Evolutionary conservation across 2,329 filamentous ascomycete genomes (phyloP), one percentile per base, ranked within the genome.

Genomic region (Nigrospora oryzae): DNA sequence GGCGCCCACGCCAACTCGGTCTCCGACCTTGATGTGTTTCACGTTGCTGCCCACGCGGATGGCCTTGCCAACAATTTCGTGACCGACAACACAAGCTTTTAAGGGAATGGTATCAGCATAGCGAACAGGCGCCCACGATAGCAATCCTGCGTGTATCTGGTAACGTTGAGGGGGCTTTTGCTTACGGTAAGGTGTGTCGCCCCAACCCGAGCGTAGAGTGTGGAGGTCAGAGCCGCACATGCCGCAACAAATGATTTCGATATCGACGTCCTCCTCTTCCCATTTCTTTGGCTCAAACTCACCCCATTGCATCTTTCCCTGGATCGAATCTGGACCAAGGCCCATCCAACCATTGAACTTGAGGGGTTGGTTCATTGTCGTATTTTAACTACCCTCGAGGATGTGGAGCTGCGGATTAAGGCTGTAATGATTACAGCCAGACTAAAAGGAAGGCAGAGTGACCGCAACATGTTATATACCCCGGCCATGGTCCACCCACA

Each of bases 191-290:
- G 56, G 53, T 0, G 53, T 49, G 7, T 56, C 54, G 31, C 56
- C 55, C 57, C 59, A 64, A 12, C 62, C 59, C 15, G 59, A 57
- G 0, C 53, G 58, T 1, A 62, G 49, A 4, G 56, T 59, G 45
- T 65, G 73, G 14, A 77, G 66, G 50, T 78, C 74, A 37, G 69
- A 73, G 48, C 77, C 73, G 53, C 74, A 77, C 31, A 77, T 65
- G 56, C 79, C 79, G 53, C 79, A 82, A 51, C 71, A 75, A 50
- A 84, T 79, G 54, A 86, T 77, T 61, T 82, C 79, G 59, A 86
- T 75, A 52, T 86, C 82, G 53, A 86, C 71, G 56, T 85, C 81
- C 60, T 81, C 68, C 52, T 82, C 53, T 19, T 51, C 53, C 38
- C 60, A 61, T 14, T 46, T 46, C 42, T 60, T 58, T 14, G 56